A percentile compares a stretch with the other conserved stretches of the same genome.
These are phyloP conservation scores for Thermothielavioides terrestris DNA, from an alignment of 495 filamentous ascomycete species.

Conservation along the genomic window DNA sequence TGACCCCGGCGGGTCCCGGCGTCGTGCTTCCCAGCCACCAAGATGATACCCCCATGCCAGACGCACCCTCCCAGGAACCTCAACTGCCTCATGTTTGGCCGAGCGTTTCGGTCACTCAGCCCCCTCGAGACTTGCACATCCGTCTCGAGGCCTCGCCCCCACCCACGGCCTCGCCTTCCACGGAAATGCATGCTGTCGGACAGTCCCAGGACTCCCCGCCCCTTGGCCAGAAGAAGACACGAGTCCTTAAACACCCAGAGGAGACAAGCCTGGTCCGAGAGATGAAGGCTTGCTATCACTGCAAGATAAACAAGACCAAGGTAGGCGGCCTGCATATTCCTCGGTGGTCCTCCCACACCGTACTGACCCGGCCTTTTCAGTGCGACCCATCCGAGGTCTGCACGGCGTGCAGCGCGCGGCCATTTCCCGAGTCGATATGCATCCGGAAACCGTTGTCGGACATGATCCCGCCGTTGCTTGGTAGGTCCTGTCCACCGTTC, in stretches of 20 bases:
- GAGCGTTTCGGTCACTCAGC: background rate
- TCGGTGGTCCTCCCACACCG: background rate
- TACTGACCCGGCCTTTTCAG: constrained; percentile 5
- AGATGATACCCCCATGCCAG: constrained; percentile 17
- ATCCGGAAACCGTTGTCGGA: background rate
- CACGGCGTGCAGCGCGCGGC: background rate
- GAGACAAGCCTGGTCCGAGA: constrained; percentile 19
- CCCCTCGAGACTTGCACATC: constrained; percentile 4
- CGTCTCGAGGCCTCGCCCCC: background rate
- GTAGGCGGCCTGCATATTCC: background rate
- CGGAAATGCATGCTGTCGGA: constrained; percentile 1
- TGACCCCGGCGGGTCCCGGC: constrained; percentile 2
- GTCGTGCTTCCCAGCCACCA: background rate
- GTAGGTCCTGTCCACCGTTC: background rate
- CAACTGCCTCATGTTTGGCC: constrained; percentile 13
- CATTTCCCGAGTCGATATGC: background rate
- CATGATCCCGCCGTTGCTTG: background rate
- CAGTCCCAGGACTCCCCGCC: background rate
- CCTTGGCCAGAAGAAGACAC: constrained; percentile 7
- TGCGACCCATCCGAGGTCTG: constrained; percentile 2
- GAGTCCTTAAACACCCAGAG: constrained; percentile 9
- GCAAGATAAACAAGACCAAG: constrained; percentile 9
- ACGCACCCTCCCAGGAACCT: constrained; percentile 6
- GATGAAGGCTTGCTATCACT: constrained; percentile 11
- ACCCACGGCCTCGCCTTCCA: background rate